Evolutionary conservation across 257 asterid genomes (phyloP), one percentile per base, ranked within the genome.

Genomic region (Primulina huaijiensis): DNA sequence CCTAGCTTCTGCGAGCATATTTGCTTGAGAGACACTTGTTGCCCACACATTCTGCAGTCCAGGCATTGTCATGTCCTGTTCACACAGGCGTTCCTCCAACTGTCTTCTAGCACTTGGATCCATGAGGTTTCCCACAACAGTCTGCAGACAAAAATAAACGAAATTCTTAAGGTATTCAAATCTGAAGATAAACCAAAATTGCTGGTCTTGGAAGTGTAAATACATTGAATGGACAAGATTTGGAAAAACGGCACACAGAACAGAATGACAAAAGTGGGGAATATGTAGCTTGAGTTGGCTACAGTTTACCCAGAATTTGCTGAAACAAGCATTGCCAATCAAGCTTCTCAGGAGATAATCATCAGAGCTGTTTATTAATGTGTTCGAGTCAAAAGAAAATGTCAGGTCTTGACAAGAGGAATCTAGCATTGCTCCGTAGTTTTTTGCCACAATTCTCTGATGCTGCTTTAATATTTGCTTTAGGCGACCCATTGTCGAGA

Each of bases 1-100:
- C 79, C 90, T 87, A 46, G 97, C 88, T 80, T 90, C 83, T 25
- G 70, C 61, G 3, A 88, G 92, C 65, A 87, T 74, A 77, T 88
- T 85, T 8, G 74, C 67, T 40, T 52, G 86, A 76, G 66, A 23
- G 55, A 87, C 81, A 12, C 81, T 77, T 0, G 84, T 76, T 9
- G 82, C 89, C 93, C 89, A 83, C 10, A 92, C 70, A 75, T 90
- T 89, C 64, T 67, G 82, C 84, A 84, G 27, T 4, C 86, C 83
- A 40, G 82, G 95, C 74, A 82, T 50, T 1, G 64, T 23, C 75
- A 86, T 76, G 38, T 73, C 85, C 75, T 75, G 43, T 71, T 77
- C 82, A 3, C 52, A 58, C 53, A 88, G 60, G 19, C 77, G 78
- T 68, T 80, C 81, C 65, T 78, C 83, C 75, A 87, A 60, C 73